Base-by-base conservation (phyloP, 1,284 basidiomycete genomes). In the Phylloboletellus chloephorus region DNA sequence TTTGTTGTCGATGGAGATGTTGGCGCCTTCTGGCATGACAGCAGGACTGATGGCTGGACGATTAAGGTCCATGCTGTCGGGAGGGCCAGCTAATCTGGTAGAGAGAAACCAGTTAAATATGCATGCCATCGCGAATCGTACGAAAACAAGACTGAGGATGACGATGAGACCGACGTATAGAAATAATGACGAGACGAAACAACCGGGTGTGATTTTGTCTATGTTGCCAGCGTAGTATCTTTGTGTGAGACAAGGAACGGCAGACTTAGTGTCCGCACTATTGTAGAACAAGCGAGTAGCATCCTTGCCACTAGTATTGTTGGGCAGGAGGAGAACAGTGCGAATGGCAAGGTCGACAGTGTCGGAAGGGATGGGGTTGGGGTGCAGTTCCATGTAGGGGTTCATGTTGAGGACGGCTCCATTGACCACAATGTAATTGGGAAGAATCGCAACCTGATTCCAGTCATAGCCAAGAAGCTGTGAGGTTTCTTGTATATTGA, bases 71-170 rank as follows among this genome's bases (percentile, higher is more conserved):
- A 73, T 73, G 43, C 61, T 76, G 47, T 76, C 73, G 1, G 87
- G 88, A 21, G 86, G 79, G 10, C 79, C 78, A 24, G 88, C 85
- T 34, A 94, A 76, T 41, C 74, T 76, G 13, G 76, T 76, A 6
- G 88, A 91, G 46, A 98, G 68, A 69, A 94, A 95, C 94, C 94
- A 99, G 56, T 80, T 91, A 76, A 98, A 99, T 47, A 94, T 67
- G 60, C 91, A 88, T 3, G 96, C 96, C 95, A 98, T 98, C 54
- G 78, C 67, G 67, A 98, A 98, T 31, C 95, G 89, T 25, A 88
- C 79, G 46, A 98, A 64, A 31, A 99, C 90, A 47, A 98, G 81
- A 28, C 76, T 78, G 44, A 98, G 78, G 58, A 98, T 94, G 66
- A 98, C 81, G 56, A 92, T 78, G 37, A 99, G 76, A 41, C 93